Evolutionary conservation across 2,329 filamentous ascomycete genomes (phyloP), one percentile per base, ranked within the genome.

Genomic region (Botryosphaeria dothidea): DNA sequence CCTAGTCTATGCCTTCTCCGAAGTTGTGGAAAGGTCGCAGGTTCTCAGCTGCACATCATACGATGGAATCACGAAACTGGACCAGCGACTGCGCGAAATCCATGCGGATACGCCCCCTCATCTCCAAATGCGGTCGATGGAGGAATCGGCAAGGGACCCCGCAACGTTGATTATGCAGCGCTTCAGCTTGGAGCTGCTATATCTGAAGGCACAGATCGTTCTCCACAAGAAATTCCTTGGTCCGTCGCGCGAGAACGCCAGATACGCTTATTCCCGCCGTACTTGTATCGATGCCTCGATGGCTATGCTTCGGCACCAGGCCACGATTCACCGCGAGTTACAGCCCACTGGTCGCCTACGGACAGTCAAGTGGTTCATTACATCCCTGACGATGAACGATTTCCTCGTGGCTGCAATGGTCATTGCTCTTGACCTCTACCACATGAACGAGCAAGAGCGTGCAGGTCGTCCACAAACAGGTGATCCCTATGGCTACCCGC

Each of bases 361-460:
- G 31, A 87, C 87, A 27, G 87, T 93, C 72, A 88, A 89, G 70
- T 94, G 90, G 86, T 92, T 91, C 72, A 88, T 96, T 65, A 89
- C 88, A 36, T 91, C 91, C 0, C 86, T 93, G 23, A 92, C 90
- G 1, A 92, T 90, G 9, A 90, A 91, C 72, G 93, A 97, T 73
- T 97, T 96, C 74, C 82, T 96, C 6, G 84, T 97, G 13, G 92
- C 92, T 2, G 92, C 91, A 4, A 96, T 95, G 85, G 86, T 97
- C 49, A 84, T 97, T 3, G 88, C 89, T 62, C 84, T 96, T 29
- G 93, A 97, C 71, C 84, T 97, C 1, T 91, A 95, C 72, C 90
- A 91, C 70, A 86, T 88, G 67, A 85, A 78, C 34, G 75, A 82
- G 62, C 67, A 74, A 1, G 80, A 83, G 66, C 73, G 77, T 7